Percentiles rank a stretch among this genome's conserved stretches.
Conservation (phyloP, 495 filamentous ascomycete genomes). For the Aspergillus wentii region DNA sequence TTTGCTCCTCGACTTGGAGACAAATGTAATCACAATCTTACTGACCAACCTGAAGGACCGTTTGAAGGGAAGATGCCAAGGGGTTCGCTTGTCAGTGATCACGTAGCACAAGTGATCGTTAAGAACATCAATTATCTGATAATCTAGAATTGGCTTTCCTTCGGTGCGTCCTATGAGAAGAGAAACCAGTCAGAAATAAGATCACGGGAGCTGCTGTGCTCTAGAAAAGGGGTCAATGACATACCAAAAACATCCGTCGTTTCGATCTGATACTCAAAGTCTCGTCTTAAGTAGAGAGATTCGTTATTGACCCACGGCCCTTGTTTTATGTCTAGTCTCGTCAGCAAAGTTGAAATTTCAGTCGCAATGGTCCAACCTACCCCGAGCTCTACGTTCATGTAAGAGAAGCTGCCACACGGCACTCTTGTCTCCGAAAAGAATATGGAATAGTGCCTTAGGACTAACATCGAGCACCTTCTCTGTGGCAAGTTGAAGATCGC, state of each 20-base stretch:
- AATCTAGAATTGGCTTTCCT: slow-evolving; percentile 62
- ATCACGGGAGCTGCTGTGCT: too few relatives aligned
- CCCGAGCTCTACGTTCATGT: slow-evolving; percentile 73
- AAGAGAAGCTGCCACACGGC: slow-evolving; percentile 90
- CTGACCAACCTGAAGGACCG: slow-evolving; percentile 77
- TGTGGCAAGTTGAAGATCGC: slow-evolving; percentile 63
- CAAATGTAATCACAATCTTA: slow-evolving; percentile 91
- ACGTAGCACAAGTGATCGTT: slow-evolving; percentile 97
- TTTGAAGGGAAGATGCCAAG: slow-evolving; percentile 84
- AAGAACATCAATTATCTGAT: slow-evolving; percentile 84
- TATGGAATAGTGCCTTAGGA: slow-evolving; percentile 90
- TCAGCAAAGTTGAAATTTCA: slow-evolving; percentile 10
- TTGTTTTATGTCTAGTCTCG: slow-evolving; percentile 59
- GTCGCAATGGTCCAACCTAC: slow-evolving; percentile 22
- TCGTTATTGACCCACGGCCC: slow-evolving; percentile 74
- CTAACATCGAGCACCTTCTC: slow-evolving; percentile 82
- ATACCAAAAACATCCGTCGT: slow-evolving; percentile 60
- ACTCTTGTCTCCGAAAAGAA: slow-evolving; percentile 93
- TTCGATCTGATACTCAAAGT: slow-evolving; percentile 76
- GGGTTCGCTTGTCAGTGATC: slow-evolving; percentile 78
- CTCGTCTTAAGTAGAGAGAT: slow-evolving; percentile 62
- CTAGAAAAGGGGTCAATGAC: slow-evolving; percentile 3
- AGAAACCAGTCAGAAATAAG: slow-evolving; percentile 6
- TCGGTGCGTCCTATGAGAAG: slow-evolving; percentile 35
- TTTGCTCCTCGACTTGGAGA: slow-evolving; percentile 87